Conservation (phyloP, 2,329 filamentous ascomycete genomes). For the Claviceps sp. region DNA sequence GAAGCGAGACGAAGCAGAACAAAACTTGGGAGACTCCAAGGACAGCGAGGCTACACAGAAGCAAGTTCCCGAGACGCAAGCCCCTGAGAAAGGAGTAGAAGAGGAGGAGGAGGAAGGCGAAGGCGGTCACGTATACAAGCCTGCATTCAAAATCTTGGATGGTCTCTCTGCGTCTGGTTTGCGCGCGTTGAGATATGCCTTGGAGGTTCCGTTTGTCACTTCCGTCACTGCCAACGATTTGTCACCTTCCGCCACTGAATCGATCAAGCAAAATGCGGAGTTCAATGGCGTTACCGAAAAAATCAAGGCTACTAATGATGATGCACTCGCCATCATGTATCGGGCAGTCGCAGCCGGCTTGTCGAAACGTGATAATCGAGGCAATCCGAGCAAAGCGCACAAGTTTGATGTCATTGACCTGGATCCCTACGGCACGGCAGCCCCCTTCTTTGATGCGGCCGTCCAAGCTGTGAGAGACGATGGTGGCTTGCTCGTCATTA, state of each 20-base stretch:
- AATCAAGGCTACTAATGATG: slow-evolving; percentile 61
- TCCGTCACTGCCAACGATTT: slow-evolving; percentile 83
- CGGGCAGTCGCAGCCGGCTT: slow-evolving; percentile 44
- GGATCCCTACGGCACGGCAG: slow-evolving; percentile 89
- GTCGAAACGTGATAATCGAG: slow-evolving; percentile 25
- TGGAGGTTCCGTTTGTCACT: slow-evolving; percentile 76
- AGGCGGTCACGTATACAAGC: slow-evolving; percentile 19
- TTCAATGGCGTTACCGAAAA: slow-evolving; percentile 65
- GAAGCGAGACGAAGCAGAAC: slow-evolving; percentile 25
- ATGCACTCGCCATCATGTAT: slow-evolving; percentile 91
- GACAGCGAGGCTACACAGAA: background rate
- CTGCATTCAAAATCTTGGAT: slow-evolving; percentile 73
- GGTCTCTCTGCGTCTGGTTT: slow-evolving; percentile 89
- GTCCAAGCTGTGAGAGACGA: slow-evolving; percentile 73
- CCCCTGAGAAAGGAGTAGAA: slow-evolving; percentile 1
- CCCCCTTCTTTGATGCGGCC: slow-evolving; percentile 82
- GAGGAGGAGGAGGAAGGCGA: slow-evolving; percentile 5
- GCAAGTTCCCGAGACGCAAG: slow-evolving; percentile 2
- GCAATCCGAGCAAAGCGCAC: slow-evolving; percentile 26
- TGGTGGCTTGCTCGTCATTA: slow-evolving; percentile 84
- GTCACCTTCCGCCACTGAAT: slow-evolving; percentile 59
- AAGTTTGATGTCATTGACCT: slow-evolving; percentile 91
- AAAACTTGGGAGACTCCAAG: background rate
- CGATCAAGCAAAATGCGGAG: slow-evolving; percentile 71
- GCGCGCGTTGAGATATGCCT: slow-evolving; percentile 78